These are phyloP conservation scores for Nephelium lappaceum DNA, from an alignment of 345 rosid genomes.

Conservation along the genomic window DNA sequence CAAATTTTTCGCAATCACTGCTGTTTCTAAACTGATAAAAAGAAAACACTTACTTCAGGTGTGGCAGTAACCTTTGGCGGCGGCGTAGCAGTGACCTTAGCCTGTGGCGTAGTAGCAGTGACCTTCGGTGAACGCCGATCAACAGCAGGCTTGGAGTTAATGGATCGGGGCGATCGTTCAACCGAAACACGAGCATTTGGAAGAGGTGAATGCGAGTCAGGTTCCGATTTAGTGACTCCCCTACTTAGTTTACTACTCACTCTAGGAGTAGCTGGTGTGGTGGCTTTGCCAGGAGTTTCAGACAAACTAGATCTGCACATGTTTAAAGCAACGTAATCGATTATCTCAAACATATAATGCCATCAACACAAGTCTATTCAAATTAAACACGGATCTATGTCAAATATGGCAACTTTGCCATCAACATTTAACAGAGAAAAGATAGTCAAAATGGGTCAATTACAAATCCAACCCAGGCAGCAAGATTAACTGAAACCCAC, in stretches of 20 bases:
- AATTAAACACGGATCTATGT: slow-evolving; percentile 26
- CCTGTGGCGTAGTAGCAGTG: slow-evolving; percentile 18
- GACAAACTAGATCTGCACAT: slow-evolving; percentile 65
- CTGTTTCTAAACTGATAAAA: neutral
- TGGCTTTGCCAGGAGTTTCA: slow-evolving; percentile 70
- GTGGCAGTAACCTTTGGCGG: slow-evolving; percentile 20
- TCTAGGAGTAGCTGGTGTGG: slow-evolving; percentile 76
- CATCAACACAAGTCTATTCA: slow-evolving; percentile 11
- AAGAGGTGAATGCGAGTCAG: slow-evolving; percentile 60
- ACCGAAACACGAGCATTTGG: slow-evolving; percentile 63
- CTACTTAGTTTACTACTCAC: slow-evolving; percentile 59
- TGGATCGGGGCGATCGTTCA: slow-evolving; percentile 73
- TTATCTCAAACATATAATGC: slow-evolving; percentile 16
- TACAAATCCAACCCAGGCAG: slow-evolving; percentile 23
- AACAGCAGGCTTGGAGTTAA: slow-evolving; percentile 59
- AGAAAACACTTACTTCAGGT: slow-evolving; percentile 59
- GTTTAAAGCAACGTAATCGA: slow-evolving; percentile 20
- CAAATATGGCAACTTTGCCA: slow-evolving; percentile 9
- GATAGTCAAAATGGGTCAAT: neutral
- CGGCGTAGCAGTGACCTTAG: neutral
- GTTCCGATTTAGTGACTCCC: slow-evolving; percentile 58
- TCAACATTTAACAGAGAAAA: too few relatives aligned
- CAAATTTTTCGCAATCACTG: neutral
- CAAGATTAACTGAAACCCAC: slow-evolving; percentile 23
- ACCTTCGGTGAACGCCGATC: slow-evolving; percentile 75